Percentiles rank a stretch among this genome's conserved stretches.
Evolutionary conservation across 139 green algal genomes (phyloP).

Genomic region (Auxenochlorella pyrenoidosa): DNA sequence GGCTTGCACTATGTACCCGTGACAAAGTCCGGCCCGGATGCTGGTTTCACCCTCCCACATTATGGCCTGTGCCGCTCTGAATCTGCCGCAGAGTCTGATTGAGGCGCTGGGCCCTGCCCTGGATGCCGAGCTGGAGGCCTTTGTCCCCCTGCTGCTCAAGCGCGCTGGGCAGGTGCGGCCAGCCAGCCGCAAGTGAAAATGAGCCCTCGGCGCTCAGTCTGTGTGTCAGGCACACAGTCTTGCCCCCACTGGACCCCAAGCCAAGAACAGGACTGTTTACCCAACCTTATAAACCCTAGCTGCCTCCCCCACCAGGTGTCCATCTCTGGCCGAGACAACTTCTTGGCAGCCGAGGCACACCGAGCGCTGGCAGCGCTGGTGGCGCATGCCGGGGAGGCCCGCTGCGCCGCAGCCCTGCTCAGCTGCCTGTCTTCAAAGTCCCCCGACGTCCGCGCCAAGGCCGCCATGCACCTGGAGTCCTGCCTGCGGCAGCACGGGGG

Average conservation of each 20-base stretch:
- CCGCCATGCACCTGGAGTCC: conserved; percentile 70
- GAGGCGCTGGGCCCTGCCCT: conserved; percentile 52
- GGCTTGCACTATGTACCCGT: background rate
- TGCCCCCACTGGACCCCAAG: too few relatives aligned
- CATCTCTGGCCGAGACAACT: conserved; percentile 83
- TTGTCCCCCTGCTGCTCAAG: conserved; percentile 83
- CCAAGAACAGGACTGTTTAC: too few relatives aligned
- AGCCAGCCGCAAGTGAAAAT: too few relatives aligned
- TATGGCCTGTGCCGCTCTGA: background rate
- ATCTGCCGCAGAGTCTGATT: conserved; percentile 68
- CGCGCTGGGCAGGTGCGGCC: conserved; percentile 68
- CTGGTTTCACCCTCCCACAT: background rate
- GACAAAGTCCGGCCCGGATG: background rate
- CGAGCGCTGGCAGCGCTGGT: conserved; percentile 68
- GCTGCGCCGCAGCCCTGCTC: conserved; percentile 60
- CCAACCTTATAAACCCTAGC: too few relatives aligned
- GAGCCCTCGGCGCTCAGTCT: too few relatives aligned
- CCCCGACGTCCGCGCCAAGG: conserved; percentile 58
- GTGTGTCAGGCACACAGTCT: too few relatives aligned
- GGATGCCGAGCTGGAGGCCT: conserved; percentile 81
- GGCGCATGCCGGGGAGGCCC: conserved; percentile 33
- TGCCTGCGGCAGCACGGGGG: conserved; percentile 56
- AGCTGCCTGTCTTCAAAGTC: conserved; percentile 59
- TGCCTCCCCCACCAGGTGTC: conserved; percentile 50
- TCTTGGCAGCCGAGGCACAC: conserved; percentile 80